phyloP scores from a whole-genome alignment of 2,329 filamentous ascomycete genomes.

The Diaporthe vexans region DNA sequence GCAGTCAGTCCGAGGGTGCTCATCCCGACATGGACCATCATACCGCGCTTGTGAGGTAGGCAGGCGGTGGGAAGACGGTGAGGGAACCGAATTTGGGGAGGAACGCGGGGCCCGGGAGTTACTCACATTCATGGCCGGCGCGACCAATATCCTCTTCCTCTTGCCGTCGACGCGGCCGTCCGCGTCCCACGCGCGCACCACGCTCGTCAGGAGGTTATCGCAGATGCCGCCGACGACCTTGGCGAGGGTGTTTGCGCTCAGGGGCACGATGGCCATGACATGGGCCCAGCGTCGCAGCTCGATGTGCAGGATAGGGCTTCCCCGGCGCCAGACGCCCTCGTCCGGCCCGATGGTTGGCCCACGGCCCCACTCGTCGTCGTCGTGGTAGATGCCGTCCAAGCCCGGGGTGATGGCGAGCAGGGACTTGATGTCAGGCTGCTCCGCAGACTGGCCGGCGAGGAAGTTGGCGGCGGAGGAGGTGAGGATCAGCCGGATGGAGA shows the following conservation, averaged over 20 bases:
- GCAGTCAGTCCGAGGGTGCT: not conserved
- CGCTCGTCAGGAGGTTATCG: slow-evolving; percentile 80
- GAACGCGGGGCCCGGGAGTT: slow-evolving; percentile 54
- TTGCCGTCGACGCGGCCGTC: slow-evolving; percentile 69
- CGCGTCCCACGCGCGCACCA: slow-evolving; percentile 91
- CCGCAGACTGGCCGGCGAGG: slow-evolving; percentile 79
- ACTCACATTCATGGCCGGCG: slow-evolving; percentile 55
- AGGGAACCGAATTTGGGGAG: not conserved
- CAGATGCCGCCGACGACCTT: slow-evolving; percentile 85
- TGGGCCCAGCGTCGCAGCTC: slow-evolving; percentile 87
- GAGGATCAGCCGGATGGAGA: slow-evolving; percentile 89
- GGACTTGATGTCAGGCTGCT: slow-evolving; percentile 78
- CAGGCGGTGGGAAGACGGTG: not conserved
- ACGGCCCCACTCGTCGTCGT: slow-evolving; percentile 84
- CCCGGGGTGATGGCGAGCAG: slow-evolving; percentile 74
- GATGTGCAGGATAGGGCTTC: slow-evolving; percentile 89
- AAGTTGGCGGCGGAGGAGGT: slow-evolving; percentile 82
- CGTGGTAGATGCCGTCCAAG: slow-evolving; percentile 85
- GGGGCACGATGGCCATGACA: slow-evolving; percentile 82
- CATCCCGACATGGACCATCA: not conserved
- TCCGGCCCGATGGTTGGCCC: slow-evolving; percentile 53
- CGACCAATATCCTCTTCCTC: slow-evolving; percentile 80
- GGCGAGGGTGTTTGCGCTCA: slow-evolving; percentile 88
- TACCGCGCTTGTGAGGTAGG: not conserved
- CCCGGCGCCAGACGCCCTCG: slow-evolving; percentile 78